These are phyloP conservation scores for Penicillium sp. DNA, from an alignment of 2,329 filamentous ascomycete species.

Conservation along the genomic window DNA sequence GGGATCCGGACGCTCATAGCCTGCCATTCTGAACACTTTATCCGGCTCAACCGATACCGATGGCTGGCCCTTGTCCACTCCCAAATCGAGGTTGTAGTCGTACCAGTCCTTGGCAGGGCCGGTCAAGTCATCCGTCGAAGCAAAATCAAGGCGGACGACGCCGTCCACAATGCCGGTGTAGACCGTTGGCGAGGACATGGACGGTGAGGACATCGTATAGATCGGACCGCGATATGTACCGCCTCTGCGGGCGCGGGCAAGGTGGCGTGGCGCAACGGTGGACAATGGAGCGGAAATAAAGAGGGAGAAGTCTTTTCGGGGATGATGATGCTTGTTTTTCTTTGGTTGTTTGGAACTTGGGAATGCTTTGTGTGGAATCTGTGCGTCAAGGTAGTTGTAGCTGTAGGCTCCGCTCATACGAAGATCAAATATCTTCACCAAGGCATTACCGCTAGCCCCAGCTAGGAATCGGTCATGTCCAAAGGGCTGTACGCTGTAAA, in stretches of 20 bases:
- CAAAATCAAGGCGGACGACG: constrained; percentile 45
- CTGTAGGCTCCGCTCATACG: constrained; percentile 47
- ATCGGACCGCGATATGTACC: constrained; percentile 44
- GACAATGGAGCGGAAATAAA: constrained; percentile 39
- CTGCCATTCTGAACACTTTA: constrained; percentile 39
- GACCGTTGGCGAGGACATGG: constrained; percentile 45
- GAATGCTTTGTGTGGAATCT: constrained; percentile 4
- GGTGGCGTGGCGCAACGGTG: constrained; percentile 3
- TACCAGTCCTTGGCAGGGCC: constrained; percentile 35
- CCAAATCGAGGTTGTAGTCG: constrained; percentile 29
- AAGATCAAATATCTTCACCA: constrained; percentile 63
- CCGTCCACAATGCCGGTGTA: constrained; percentile 46
- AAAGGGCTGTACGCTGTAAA: constrained; percentile 58
- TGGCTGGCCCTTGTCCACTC: constrained; percentile 17
- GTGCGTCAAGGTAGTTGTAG: constrained; percentile 35
- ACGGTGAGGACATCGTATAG: constrained; percentile 47
- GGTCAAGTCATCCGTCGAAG: constrained; percentile 43
- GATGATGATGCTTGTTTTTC: constrained; percentile 5
- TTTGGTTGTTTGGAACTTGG: not conserved
- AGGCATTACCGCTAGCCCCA: constrained; percentile 55
- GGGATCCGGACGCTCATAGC: constrained; percentile 44
- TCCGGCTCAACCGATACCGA: constrained; percentile 9
- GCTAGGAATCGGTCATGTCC: constrained; percentile 57
- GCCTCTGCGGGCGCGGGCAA: constrained; percentile 14
- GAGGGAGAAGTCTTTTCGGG: constrained; percentile 42